Conservation (phyloP, 345 rosid species). For the Nephelium lappaceum region DNA sequence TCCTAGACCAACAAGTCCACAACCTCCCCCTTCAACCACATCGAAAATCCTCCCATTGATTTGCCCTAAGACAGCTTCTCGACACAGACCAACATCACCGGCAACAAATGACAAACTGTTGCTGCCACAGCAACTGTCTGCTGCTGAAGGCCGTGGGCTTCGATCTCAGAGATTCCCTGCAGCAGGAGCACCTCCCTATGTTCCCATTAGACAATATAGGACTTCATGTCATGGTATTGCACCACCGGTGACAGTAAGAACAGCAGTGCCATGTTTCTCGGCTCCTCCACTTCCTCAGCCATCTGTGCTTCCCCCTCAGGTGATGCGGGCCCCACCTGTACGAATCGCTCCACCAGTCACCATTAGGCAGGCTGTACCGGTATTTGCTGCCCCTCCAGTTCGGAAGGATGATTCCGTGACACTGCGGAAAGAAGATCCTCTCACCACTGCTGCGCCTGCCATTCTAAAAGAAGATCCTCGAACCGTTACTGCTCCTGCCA, state of each 20-base stretch:
- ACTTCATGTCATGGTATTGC: conserved; percentile 69
- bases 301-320: conserved; percentile 41
- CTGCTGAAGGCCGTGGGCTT: conserved; percentile 43
- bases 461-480: conserved; percentile 38
- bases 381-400: conserved; percentile 59
- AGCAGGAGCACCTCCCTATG: conserved; percentile 78
- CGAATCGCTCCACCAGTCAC: conserved; percentile 72
- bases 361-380: conserved; percentile 72
- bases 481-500: conserved; percentile 16
- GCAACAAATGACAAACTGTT: conserved; percentile 32
- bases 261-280: conserved; percentile 75
- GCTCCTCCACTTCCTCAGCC: conserved; percentile 71
- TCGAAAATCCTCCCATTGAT: conserved; percentile 93
- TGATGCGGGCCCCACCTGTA: conserved; percentile 42
- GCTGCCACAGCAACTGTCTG: conserved; percentile 24
- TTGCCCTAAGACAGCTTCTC: conserved; percentile 60
- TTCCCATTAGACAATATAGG: conserved; percentile 70
- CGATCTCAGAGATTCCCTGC: conserved; percentile 63
- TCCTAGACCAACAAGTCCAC: conserved; percentile 92
- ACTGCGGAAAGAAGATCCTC: conserved; percentile 42
- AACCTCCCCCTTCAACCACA: conserved; percentile 59
- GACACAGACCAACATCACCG: conserved; percentile 50
- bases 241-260: conserved; percentile 87
- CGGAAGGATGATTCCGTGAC: conserved; percentile 32
- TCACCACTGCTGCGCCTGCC: conserved; percentile 8